Base-by-base conservation (phyloP, 164 flowering plant genomes). In the Stephania japonica region DNA sequence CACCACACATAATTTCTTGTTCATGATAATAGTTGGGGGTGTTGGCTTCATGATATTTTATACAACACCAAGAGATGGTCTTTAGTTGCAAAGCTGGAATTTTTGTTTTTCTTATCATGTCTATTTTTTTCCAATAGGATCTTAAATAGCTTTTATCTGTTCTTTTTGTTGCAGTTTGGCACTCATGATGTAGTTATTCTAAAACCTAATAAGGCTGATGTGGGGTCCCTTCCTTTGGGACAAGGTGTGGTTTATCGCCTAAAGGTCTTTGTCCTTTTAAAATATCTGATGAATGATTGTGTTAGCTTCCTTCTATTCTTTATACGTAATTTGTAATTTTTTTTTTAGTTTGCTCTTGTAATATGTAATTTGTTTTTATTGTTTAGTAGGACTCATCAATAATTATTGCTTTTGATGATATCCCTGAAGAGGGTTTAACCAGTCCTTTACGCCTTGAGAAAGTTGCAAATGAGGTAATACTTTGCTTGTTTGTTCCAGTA, bases 201-300 rank as follows among this genome's bases (percentile, higher is more conserved):
- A 69, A 93, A 86, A 82, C 91, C 91, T 43, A 96, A 96, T 80
- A 93, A 88, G 79, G 93, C 97, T 80, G 99, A 93, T 78, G 49
- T 79, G 44, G 97, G 94, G 26, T 89, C 95, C 67, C 90, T 93
- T 83, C 75, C 97, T 49, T 91, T 96, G 78, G 99, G 98, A 25
- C 99, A 91, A 86, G 99, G 99, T 75, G 97, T 96, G 14, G 97
- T 93, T 77, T 96, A 96, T 81, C 91, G 97, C 62, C 81, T 93
- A 42, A 96, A 93, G 97, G 99, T 95, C 83, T 69, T 75, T 19
- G 41, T 47, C n/a, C 72, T 25, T 25, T n/a, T 42, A 0, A 42
- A 3, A 42, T 24, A 72, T 7, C n/a, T 69, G 24, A 27, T 38
- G 42, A 38, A 56, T 5, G 63, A 56, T 56, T 56, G 63, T 23